A percentile compares a stretch with the other conserved stretches of the same genome.
These are phyloP conservation scores for Cystofilobasidium capitatum DNA, from an alignment of 768 basidiomycete species.

Conservation along the genomic window DNA sequence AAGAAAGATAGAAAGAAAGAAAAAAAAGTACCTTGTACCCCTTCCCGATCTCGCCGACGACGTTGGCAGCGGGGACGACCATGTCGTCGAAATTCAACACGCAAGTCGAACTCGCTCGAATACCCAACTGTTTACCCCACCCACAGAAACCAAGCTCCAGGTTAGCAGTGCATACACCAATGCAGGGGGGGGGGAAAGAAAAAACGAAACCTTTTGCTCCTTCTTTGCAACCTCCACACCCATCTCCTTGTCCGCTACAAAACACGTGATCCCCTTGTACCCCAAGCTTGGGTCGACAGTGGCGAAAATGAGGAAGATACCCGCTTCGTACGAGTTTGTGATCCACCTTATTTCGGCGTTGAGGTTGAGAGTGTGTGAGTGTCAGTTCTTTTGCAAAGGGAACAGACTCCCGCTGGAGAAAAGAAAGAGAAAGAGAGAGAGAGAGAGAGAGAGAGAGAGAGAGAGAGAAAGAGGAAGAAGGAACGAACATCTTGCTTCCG, in stretches of 20 bases:
- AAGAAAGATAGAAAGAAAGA: background rate
- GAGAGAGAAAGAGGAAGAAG: background rate
- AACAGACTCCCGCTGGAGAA: background rate
- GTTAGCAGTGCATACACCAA: background rate
- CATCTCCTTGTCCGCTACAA: conserved; percentile 91
- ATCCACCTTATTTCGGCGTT: conserved; percentile 54
- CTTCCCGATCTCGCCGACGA: conserved; percentile 70
- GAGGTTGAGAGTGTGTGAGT: conserved; percentile 16
- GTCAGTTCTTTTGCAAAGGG: background rate
- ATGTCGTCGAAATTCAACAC: conserved; percentile 69
- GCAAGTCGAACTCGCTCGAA: conserved; percentile 85
- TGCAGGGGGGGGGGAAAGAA: background rate
- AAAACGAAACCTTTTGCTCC: conserved; percentile 64
- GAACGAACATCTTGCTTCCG: conserved; percentile 77
- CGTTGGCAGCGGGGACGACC: conserved; percentile 69
- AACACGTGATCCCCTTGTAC: conserved; percentile 99
- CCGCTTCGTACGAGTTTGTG: conserved; percentile 85
- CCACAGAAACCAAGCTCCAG: background rate
- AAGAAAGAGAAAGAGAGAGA: background rate
- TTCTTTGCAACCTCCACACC: conserved; percentile 96
- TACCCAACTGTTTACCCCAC: conserved; percentile 55
- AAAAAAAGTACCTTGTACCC: conserved; percentile 63
- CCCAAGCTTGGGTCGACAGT: conserved; percentile 81
- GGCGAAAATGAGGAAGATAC: conserved; percentile 67
- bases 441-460: background rate